Base-by-base conservation (phyloP, 129 eudicot genomes). In the Centaurea solstitialis region DNA sequence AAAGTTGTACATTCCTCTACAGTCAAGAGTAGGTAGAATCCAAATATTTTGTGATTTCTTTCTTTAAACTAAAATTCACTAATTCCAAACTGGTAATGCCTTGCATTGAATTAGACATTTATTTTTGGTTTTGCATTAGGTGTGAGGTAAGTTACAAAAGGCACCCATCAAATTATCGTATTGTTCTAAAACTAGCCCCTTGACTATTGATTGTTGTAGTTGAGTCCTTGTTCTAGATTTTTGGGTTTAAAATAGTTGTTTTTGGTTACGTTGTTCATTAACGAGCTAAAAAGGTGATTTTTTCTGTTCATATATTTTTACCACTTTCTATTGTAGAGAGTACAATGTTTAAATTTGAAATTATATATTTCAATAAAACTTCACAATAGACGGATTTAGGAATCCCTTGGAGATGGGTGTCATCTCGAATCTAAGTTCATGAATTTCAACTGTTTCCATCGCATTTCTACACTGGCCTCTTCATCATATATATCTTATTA, bases 111-210 rank as follows among this genome's bases (percentile, higher is more conserved):
- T 79, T 13, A 75, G 21, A 70, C 23, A 24, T 18, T n/a, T 33
- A 3, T 26, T 26, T 26, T 26, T 26, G 1, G 30, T 26, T 26
- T 26, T 26, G 30, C 69, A 74, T n/a, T n/a, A n/a, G n/a, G n/a
- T n/a, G n/a, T n/a, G n/a, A 73, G 74, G 79, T 13, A 80, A 64
- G 10, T 81, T 81, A 73, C 61, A 74, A 12, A 64, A 9, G 7
- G 28, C 73, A 28, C 68, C 79, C 84, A 10, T 81, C 10, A 18
- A 20, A 6, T 64, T 65, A 20, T 73, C 10, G 6, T 50, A 50
- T 20, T 28, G n/a, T 79, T 24, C 15, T 47, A 73, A 7, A n/a
- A 9, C 3, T 20, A 22, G 79, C 62, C 40, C 70, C 33, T 38
- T 0, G 1, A 21, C 6, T 57, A 30, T 9, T 13, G 3, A 1